These are phyloP conservation scores for Histomonas meleagridis DNA, from an alignment of 208 protist genomes.

Conservation along the genomic window DNA sequence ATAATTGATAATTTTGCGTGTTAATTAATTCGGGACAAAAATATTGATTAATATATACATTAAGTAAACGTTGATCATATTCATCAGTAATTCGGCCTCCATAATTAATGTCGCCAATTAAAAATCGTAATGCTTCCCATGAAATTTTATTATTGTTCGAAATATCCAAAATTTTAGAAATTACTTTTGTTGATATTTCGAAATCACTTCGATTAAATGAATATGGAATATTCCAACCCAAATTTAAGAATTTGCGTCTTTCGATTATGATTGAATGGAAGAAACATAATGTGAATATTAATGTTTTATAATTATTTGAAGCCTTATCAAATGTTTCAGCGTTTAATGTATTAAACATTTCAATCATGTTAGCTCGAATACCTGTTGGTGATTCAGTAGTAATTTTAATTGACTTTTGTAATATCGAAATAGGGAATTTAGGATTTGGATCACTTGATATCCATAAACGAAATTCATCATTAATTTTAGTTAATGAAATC, in stretches of 20 bases:
- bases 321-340: slow-evolving; percentile 68
- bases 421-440: slow-evolving; percentile 72
- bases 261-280: slow-evolving; percentile 92
- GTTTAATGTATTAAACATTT: slow-evolving; percentile 75
- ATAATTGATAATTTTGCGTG: background rate
- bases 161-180: slow-evolving; percentile 53
- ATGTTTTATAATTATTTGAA: slow-evolving; percentile 73
- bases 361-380: slow-evolving; percentile 84
- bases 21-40: slow-evolving; percentile 57
- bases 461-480: slow-evolving; percentile 91
- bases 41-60: slow-evolving; percentile 84
- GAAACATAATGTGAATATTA: slow-evolving; percentile 85
- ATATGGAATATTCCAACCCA: slow-evolving; percentile 93
- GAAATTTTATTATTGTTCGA: slow-evolving; percentile 60
- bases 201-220: slow-evolving; percentile 94
- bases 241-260: slow-evolving; percentile 85
- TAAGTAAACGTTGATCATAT: slow-evolving; percentile 82
- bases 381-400: slow-evolving; percentile 92
- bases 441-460: slow-evolving; percentile 85
- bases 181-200: slow-evolving; percentile 56
- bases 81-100: slow-evolving; percentile 92
- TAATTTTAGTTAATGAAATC: slow-evolving; percentile 56
- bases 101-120: slow-evolving; percentile 90
- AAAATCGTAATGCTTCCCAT: slow-evolving; percentile 85
- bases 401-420: slow-evolving; percentile 88